These are phyloP conservation scores for Castanea sativa DNA, from an alignment of 306 rosid species.

Conservation along the genomic window DNA sequence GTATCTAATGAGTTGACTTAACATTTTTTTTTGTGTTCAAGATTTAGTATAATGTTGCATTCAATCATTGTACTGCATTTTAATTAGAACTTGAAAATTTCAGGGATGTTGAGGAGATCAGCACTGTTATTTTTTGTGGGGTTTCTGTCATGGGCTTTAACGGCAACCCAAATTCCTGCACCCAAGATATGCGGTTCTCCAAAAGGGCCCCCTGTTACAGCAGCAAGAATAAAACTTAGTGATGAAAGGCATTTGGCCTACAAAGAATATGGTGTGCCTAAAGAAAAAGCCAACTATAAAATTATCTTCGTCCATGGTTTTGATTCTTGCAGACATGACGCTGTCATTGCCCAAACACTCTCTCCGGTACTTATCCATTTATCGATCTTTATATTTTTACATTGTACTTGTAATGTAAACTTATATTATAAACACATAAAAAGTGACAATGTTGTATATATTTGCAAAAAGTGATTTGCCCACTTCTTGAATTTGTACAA, in stretches of 20 bases:
- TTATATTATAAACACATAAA: too few species aligned
- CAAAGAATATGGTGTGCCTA: slow-evolving; percentile 73
- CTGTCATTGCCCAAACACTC: slow-evolving; percentile 36
- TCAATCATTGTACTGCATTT: neutral
- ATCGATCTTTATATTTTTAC: too few species aligned
- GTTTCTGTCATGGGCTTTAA: slow-evolving; percentile 74
- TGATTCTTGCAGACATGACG: slow-evolving; percentile 64
- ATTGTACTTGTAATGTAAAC: too few species aligned
- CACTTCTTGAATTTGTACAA: too few species aligned
- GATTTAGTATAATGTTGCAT: neutral
- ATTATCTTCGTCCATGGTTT: slow-evolving; percentile 60
- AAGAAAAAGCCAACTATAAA: slow-evolving; percentile 64
- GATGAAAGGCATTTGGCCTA: slow-evolving; percentile 92
- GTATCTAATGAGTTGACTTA: neutral
- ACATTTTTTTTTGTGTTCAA: neutral
- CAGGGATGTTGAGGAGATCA: slow-evolving; percentile 65
- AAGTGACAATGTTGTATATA: too few species aligned
- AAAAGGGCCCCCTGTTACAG: slow-evolving; percentile 71
- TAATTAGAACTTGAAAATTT: slow-evolving; percentile 13
- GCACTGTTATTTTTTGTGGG: slow-evolving; percentile 51
- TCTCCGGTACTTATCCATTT: slow-evolving; percentile 49
- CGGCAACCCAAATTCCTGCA: slow-evolving; percentile 69
- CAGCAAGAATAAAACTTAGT: slow-evolving; percentile 67
- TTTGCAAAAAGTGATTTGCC: too few species aligned
- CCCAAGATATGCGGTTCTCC: slow-evolving; percentile 74